Evolutionary conservation across 805 yeast genomes (phyloP).

Genomic region (Priceomyces carsonii): DNA sequence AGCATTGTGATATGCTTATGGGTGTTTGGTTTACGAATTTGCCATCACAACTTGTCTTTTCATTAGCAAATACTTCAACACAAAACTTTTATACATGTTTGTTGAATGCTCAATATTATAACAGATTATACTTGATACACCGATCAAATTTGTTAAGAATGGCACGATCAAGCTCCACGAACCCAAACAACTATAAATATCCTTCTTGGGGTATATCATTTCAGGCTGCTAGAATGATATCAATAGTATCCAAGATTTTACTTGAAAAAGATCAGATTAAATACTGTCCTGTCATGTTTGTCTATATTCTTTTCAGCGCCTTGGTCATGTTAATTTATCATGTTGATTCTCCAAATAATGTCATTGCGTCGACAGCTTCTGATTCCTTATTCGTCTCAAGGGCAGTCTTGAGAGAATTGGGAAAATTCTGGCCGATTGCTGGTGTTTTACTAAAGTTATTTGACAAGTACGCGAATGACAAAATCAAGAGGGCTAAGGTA

Average conservation of each 20-base stretch:
- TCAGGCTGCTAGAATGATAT: constrained; percentile 77
- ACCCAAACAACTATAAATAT: constrained; percentile 48
- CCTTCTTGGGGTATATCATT: constrained; percentile 83
- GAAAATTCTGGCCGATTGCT: constrained; percentile 41
- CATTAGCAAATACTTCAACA: constrained; percentile 52
- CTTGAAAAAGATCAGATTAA: constrained; percentile 48
- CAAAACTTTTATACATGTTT: constrained; percentile 61
- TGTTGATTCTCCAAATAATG: constrained; percentile 45
- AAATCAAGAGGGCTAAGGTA: constrained; percentile 39
- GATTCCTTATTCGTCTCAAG: constrained; percentile 41
- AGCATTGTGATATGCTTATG: constrained; percentile 75
- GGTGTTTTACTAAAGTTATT: constrained; percentile 35
- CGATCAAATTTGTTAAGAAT: constrained; percentile 62
- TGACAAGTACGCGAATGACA: constrained; percentile 44
- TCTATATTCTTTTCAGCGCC: constrained; percentile 62
- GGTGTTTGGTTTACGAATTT: constrained; percentile 73
- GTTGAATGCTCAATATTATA: constrained; percentile 69
- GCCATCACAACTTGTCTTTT: constrained; percentile 62
- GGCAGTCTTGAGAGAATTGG: constrained; percentile 38
- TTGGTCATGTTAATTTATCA: constrained; percentile 73
- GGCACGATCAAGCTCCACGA: constrained; percentile 42
- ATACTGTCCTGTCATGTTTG: constrained; percentile 59
- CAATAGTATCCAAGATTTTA: constrained; percentile 60
- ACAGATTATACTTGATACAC: constrained; percentile 69
- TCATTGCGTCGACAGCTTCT: constrained; percentile 42